These are phyloP conservation scores for Blumeriella jaapii DNA, from an alignment of 2,329 filamentous ascomycete genomes.

Conservation along the genomic window DNA sequence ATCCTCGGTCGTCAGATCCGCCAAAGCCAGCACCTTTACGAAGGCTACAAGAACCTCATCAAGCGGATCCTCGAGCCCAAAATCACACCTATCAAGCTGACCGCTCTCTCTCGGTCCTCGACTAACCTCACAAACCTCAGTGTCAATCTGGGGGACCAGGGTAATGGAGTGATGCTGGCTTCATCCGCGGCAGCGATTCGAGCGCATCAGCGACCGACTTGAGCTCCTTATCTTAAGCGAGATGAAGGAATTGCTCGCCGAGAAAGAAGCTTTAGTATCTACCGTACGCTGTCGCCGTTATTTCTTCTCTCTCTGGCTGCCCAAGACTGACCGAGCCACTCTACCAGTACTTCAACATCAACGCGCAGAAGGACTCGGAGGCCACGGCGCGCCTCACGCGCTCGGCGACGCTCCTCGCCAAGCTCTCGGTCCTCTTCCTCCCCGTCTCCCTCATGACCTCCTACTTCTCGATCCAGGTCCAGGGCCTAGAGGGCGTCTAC, in stretches of 20 bases:
- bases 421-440: conserved; percentile 64
- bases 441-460: conserved; percentile 64
- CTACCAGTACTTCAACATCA: conserved; percentile 62
- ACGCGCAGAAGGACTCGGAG: conserved; percentile 62
- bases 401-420: conserved; percentile 61
- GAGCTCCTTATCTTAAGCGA: conserved; percentile 49
- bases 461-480: conserved; percentile 60
- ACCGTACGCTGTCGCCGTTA: too few species aligned
- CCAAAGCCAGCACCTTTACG: conserved; percentile 47
- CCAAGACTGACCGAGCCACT: conserved; percentile 10
- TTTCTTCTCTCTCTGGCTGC: not conserved
- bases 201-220: conserved; percentile 46
- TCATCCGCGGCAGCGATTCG: conserved; percentile 44
- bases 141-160: not conserved
- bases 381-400: conserved; percentile 61
- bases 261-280: conserved; percentile 58
- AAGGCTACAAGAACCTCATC: conserved; percentile 48
- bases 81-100: conserved; percentile 1
- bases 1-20: conserved; percentile 49
- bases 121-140: conserved; percentile 1
- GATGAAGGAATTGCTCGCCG: conserved; percentile 51
- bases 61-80: conserved; percentile 37
- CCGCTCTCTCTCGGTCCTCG: not conserved
- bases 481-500: conserved; percentile 44
- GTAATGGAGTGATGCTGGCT: conserved; percentile 27